Evolutionary conservation across 495 filamentous ascomycete species (phyloP).

Genomic region (Aspergillus nanangensis): DNA sequence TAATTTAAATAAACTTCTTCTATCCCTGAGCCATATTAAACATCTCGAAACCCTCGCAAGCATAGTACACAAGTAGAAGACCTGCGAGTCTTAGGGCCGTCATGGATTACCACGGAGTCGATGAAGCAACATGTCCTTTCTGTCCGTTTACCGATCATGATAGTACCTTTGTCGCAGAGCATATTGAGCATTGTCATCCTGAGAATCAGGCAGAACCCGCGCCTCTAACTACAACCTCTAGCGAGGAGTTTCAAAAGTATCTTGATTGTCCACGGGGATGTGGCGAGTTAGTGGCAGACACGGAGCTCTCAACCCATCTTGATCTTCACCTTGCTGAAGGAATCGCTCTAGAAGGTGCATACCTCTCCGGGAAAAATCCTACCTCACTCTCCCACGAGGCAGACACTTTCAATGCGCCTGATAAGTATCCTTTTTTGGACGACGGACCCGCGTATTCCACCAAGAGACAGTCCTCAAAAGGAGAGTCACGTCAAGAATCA

Average conservation of each 20-base stretch:
- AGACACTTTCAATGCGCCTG: too few relatives aligned
- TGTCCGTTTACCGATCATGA: slow-evolving; percentile 52
- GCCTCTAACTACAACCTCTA: neutral
- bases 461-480: too few relatives aligned
- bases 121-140: slow-evolving; percentile 42
- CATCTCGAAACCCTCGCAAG: too few relatives aligned
- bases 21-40: too few relatives aligned
- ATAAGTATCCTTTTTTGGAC: too few relatives aligned
- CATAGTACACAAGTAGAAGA: too few relatives aligned
- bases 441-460: too few relatives aligned
- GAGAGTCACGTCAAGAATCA: neutral
- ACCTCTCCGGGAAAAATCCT: slow-evolving; percentile 1
- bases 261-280: slow-evolving; percentile 71
- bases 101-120: slow-evolving; percentile 17
- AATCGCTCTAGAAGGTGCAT: slow-evolving; percentile 43
- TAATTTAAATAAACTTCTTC: too few relatives aligned
- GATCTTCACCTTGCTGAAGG: slow-evolving; percentile 67
- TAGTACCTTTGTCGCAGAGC: slow-evolving; percentile 44
- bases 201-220: slow-evolving; percentile 32
- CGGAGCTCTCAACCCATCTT: slow-evolving; percentile 65
- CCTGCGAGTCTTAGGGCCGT: neutral
- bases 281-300: slow-evolving; percentile 58
- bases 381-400: neutral
- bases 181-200: slow-evolving; percentile 52
- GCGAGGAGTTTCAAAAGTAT: slow-evolving; percentile 35